These are phyloP conservation scores for Epichloe elymi DNA, from an alignment of 2,329 filamentous ascomycete genomes.

Conservation along the genomic window DNA sequence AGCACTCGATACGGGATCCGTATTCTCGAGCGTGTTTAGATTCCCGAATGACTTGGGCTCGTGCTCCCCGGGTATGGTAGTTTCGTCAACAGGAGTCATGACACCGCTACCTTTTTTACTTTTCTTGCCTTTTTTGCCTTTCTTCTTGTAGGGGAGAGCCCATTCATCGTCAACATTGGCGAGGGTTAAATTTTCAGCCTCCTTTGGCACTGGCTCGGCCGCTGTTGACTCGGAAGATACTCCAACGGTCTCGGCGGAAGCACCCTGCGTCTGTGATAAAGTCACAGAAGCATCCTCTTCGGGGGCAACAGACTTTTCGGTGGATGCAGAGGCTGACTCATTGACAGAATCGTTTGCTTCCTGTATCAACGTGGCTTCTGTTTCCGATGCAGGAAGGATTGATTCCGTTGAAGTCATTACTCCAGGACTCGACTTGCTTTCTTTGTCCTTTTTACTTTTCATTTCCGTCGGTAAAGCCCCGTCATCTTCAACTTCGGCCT, in stretches of 20 bases:
- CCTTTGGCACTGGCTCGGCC: not conserved
- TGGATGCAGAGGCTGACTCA: not conserved
- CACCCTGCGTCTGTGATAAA: not conserved
- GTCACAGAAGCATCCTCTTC: not conserved
- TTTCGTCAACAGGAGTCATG: not conserved
- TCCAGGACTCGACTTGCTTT: not conserved
- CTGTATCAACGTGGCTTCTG: not conserved
- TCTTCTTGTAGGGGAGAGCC: slow-evolving; percentile 1
- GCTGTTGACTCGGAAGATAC: not conserved
- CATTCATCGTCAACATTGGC: not conserved
- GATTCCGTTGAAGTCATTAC: not conserved
- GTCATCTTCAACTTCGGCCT: not conserved
- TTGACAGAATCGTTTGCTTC: not conserved
- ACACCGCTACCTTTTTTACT: not conserved
- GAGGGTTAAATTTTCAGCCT: not conserved
- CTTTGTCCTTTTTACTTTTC: slow-evolving; percentile 4
- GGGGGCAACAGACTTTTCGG: not conserved
- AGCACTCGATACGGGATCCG: not conserved
- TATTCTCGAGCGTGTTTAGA: not conserved
- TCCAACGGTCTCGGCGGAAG: not conserved
- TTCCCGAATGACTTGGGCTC: not conserved
- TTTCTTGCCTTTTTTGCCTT: slow-evolving; percentile 4
- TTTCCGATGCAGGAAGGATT: not conserved
- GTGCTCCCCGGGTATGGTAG: not conserved
- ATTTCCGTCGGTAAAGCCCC: slow-evolving; percentile 2